phyloP scores from a whole-genome alignment of 345 rosid genomes.

The Eucalyptus leucophloia region DNA sequence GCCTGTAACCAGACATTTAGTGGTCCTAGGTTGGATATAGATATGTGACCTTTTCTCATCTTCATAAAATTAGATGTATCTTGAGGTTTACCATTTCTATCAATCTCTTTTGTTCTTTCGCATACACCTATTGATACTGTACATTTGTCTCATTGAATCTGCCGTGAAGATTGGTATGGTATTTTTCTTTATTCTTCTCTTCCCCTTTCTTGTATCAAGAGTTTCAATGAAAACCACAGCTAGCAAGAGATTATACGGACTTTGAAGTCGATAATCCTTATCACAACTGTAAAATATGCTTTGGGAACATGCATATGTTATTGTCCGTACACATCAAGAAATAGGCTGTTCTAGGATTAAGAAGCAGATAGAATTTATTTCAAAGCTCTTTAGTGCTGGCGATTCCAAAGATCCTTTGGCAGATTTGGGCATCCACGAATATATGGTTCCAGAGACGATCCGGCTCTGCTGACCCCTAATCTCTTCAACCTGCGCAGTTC shows the following conservation, averaged over 20 bases:
- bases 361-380: neutral
- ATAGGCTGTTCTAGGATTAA: neutral
- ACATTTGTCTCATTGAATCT: neutral
- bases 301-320: neutral
- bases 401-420: neutral
- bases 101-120: neutral
- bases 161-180: neutral
- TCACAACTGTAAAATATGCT: neutral
- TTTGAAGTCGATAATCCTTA: neutral
- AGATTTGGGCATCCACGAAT: neutral
- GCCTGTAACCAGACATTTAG: neutral
- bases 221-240: neutral
- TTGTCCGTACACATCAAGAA: neutral
- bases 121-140: neutral
- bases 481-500: neutral
- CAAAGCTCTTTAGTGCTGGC: neutral
- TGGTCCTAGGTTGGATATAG: neutral
- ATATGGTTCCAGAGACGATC: neutral
- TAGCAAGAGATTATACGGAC: neutral
- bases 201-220: neutral
- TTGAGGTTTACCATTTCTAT: neutral
- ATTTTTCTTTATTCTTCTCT: neutral
- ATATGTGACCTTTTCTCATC: neutral
- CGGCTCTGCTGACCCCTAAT: neutral
- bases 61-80: neutral